Conservation (phyloP, 1,284 basidiomycete genomes). For the Chalciporus sp. region DNA sequence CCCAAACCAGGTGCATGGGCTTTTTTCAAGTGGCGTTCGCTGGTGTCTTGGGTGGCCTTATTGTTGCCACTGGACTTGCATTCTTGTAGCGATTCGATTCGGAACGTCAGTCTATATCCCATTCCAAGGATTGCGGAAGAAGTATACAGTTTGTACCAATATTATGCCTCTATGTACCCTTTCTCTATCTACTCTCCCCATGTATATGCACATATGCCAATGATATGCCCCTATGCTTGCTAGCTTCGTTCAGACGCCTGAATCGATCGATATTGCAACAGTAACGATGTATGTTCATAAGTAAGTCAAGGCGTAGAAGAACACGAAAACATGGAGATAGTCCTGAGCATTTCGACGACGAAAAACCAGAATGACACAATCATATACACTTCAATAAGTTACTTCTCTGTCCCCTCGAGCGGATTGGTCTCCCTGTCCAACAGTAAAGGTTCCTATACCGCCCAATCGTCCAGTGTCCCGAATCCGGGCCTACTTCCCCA, state of each 20-base stretch:
- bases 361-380: constrained; percentile 3
- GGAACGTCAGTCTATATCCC: constrained; percentile 1
- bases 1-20: constrained; percentile 16
- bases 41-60: constrained; percentile 31
- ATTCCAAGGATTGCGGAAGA: neutral
- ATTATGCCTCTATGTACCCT: constrained; percentile 16
- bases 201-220: constrained; percentile 14
- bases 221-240: constrained; percentile 19
- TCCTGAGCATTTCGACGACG: neutral
- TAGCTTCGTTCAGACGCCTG: neutral
- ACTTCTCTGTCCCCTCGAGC: constrained; percentile 4
- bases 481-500: constrained; percentile 50
- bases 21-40: constrained; percentile 37
- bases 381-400: constrained; percentile 24
- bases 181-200: constrained; percentile 9
- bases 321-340: neutral
- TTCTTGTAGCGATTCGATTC: constrained; percentile 36
- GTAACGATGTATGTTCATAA: neutral
- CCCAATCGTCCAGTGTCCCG: constrained; percentile 60
- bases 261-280: neutral
- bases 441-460: constrained; percentile 38
- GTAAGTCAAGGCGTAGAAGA: neutral
- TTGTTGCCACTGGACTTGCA: constrained; percentile 34
- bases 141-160: neutral
- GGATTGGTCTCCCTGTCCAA: neutral